Evolutionary conservation across 805 yeast genomes (phyloP), one percentile per base, ranked within the genome.

Genomic region (Cyberlindnera subsufficiens): DNA sequence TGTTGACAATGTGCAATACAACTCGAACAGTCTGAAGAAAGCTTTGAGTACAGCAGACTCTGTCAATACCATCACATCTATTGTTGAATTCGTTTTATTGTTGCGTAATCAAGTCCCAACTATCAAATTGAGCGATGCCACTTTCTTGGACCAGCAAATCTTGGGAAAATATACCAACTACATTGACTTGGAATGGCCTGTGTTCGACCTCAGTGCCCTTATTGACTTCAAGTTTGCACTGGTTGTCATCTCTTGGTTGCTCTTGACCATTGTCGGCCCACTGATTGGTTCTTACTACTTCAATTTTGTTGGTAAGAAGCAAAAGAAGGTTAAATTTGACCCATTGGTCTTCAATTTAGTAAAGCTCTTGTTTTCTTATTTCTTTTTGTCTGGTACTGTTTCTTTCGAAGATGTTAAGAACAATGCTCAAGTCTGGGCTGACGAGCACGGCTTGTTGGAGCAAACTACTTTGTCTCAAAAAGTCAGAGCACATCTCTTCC

Each of bases 321-420:
- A 44, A 15, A 51, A 45, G 34, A 65, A 74, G 59, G 61, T 64
- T 56, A 60, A 54, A 39, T 69, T 58, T 58, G 86, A 79, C 58
- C 83, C 85, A 34, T 68, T 78, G 48, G 62, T 71, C 38, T 77
- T 74, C 58, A 72, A 73, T 44, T 59, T 78, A 51, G 47, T 67
- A 40, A 77, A 77, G 56, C 57, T 72, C 27, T 53, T 77, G 46
- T 47, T 71, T 20, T 65, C 67, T 47, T 69, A 66, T 58, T 57
- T 65, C 44, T 52, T 70, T 44, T 44, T 58, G 32, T 51, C 54
- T 4, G 52, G 54, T 19, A 31, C 50, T 35, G 56, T 60, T 29
- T 49, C 60, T 30, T 52, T 59, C 32, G 55, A 55, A 8, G 64
- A 58, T 42, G 43, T 56, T 35, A 53, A 52, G 43, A 51, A 51